Conservation (phyloP, 2,329 filamentous ascomycete genomes). For the Pestalotiopsis fici region DNA sequence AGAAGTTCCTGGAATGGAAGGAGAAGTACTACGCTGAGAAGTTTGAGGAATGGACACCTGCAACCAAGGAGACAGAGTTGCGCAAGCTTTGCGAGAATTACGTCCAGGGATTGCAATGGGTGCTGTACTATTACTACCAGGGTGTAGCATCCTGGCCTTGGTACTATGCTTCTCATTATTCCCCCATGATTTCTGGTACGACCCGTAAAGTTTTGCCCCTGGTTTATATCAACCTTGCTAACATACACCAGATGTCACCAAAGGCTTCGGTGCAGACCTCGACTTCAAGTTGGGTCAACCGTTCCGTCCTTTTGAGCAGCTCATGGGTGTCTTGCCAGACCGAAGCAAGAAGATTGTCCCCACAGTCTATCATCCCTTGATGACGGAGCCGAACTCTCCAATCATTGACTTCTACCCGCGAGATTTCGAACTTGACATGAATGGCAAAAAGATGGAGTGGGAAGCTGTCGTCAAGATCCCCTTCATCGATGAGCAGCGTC, state of each 20-base stretch:
- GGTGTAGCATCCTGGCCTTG: constrained; percentile 98
- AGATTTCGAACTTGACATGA: constrained; percentile 98
- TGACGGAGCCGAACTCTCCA: constrained; percentile 87
- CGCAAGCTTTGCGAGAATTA: constrained; percentile 90
- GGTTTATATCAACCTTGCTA: constrained; percentile 16
- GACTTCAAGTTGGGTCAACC: constrained; percentile 94
- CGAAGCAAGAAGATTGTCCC: constrained; percentile 97
- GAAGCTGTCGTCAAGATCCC: constrained; percentile 99
- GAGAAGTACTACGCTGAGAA: constrained; percentile 90
- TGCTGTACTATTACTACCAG: constrained; percentile 95
- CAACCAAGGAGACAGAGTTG: constrained; percentile 75
- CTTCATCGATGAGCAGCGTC: constrained; percentile 90
- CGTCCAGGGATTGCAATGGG: constrained; percentile 96
- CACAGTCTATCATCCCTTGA: constrained; percentile 80
- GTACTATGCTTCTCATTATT: constrained; percentile 97
- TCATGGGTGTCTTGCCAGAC: constrained; percentile 97
- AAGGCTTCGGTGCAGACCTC: constrained; percentile 82
- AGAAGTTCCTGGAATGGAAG: constrained; percentile 92
- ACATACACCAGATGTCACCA: constrained; percentile 71
- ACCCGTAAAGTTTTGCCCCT: background rate
- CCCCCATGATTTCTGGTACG: constrained; percentile 87
- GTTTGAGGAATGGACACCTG: constrained; percentile 76
- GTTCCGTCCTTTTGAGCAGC: constrained; percentile 91
- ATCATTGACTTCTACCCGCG: constrained; percentile 98
- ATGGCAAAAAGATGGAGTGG: constrained; percentile 99